phyloP scores from a whole-genome alignment of 148 eudicot species.

The Vaccinium corymbosum region DNA sequence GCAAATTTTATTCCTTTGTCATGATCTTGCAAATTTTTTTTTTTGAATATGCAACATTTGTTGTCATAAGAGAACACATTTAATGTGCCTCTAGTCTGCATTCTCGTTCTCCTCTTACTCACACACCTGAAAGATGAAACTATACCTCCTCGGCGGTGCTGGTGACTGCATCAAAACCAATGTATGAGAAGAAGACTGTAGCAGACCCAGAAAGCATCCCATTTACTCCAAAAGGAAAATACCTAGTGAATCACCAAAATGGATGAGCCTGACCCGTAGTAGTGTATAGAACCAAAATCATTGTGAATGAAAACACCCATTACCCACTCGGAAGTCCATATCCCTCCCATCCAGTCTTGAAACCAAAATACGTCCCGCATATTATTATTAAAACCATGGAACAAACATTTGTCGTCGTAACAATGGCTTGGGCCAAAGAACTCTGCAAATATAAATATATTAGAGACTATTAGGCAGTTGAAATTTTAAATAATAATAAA shows the following conservation, averaged over 20 bases:
- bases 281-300: not conserved
- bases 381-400: slow-evolving; percentile 72
- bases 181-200: slow-evolving; percentile 54
- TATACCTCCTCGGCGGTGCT: slow-evolving; percentile 66
- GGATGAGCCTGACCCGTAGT: not conserved
- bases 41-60: not conserved
- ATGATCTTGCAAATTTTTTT: not conserved
- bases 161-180: slow-evolving; percentile 63
- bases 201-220: slow-evolving; percentile 69
- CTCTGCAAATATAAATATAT: slow-evolving; percentile 33
- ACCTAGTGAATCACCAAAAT: slow-evolving; percentile 24
- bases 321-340: slow-evolving; percentile 60
- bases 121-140: not conserved
- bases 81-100: not conserved
- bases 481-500: too few species aligned
- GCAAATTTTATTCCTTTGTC: too few species aligned
- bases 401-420: slow-evolving; percentile 69
- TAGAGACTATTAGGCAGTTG: not conserved
- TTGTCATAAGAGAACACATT: not conserved
- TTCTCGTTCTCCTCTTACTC: not conserved
- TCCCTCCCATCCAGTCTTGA: slow-evolving; percentile 85
- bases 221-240: slow-evolving; percentile 53
- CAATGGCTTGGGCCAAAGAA: slow-evolving; percentile 57
- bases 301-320: not conserved
- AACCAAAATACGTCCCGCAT: slow-evolving; percentile 76